Evolutionary conservation across 352 stramenopile species (phyloP).

Genomic region (Globisporangium heterothallicum): DNA sequence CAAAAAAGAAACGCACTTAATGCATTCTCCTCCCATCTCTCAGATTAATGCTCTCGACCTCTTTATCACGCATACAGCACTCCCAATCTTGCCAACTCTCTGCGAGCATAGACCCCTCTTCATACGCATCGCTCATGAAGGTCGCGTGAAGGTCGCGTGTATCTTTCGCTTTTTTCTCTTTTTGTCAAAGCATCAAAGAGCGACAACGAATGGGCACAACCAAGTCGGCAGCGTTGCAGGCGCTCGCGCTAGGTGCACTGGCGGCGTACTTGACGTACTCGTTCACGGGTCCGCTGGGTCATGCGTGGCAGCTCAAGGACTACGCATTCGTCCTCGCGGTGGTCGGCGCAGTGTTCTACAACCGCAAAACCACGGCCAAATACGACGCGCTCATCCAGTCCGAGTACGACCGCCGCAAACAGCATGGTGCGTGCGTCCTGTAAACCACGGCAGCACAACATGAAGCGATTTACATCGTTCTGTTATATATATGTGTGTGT

Average conservation of each 20-base stretch:
- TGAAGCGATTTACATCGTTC: conserved; percentile 6
- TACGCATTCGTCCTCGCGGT: conserved; percentile 59
- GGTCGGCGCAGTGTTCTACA: conserved; percentile 43
- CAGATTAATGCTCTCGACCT: no score
- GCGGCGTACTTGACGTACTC: conserved; percentile 46
- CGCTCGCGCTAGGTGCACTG: conserved; percentile 33
- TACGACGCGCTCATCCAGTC: conserved; percentile 37
- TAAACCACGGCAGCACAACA: background rate
- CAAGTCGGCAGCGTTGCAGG: conserved; percentile 24
- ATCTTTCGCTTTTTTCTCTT: background rate
- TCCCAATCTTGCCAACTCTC: no score
- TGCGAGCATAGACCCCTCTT: background rate
- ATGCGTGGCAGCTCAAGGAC: conserved; percentile 49
- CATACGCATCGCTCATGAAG: background rate
- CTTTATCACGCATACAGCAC: no score
- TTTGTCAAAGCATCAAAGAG: conserved; percentile 5
- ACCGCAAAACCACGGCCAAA: conserved; percentile 42
- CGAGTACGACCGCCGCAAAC: conserved; percentile 14
- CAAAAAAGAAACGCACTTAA: no score
- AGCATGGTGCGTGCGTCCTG: conserved; percentile 9
- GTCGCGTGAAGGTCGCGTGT: conserved; percentile 3
- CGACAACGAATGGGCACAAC: conserved; percentile 14
- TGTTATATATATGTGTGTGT: background rate
- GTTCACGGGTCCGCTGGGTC: conserved; percentile 28
- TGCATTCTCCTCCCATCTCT: no score